Base-by-base conservation (phyloP, 768 basidiomycete genomes). In the Naganishia friedmannii region DNA sequence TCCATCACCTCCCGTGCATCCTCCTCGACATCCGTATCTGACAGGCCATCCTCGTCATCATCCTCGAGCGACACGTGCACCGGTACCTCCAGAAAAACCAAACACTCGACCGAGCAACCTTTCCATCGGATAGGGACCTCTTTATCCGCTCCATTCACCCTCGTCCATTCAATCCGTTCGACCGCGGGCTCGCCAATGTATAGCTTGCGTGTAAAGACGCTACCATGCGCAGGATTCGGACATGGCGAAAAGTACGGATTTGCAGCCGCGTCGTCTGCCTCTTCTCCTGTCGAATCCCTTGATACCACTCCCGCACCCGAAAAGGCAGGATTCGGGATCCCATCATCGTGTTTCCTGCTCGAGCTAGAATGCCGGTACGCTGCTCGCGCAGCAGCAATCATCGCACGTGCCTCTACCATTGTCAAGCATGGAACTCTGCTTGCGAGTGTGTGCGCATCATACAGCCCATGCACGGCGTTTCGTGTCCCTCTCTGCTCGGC, bases 191-290 rank as follows among this genome's bases (percentile, higher is more conserved):
- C 13, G 28, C 76, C 71, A 12, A 80, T 48, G 66, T 75, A 80
- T 17, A 79, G 13, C 23, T 70, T 74, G 21, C 77, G 69, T 42
- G 71, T 77, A n/a, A 67, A 45, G 1, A 31, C 55, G 45, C 29
- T 28, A n/a, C 34, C 46, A 29, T 78, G 79, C 10, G 74, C 68
- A 2, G 78, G 79, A 23, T 75, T 76, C 17, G 76, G 78, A 56
- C 79, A 80, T 5, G 77, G 74, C 31, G 70, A 67, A 66, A 71
- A 79, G 65, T 74, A 79, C 26, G 77, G 79, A 60, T 80, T 80
- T 7, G 37, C 39, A 1, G 78, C 71, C 5, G 76, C 78, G 55
- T 80, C 79, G 55, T 79, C 78, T 17, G 29, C 7, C 15, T 39
- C 48, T 42, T 13, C 26, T 23, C 21, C 42, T 23, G 15, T 58